Evolutionary conservation across 495 filamentous ascomycete genomes (phyloP), one percentile per base, ranked within the genome.

Genomic region (Cudoniella acicularis): DNA sequence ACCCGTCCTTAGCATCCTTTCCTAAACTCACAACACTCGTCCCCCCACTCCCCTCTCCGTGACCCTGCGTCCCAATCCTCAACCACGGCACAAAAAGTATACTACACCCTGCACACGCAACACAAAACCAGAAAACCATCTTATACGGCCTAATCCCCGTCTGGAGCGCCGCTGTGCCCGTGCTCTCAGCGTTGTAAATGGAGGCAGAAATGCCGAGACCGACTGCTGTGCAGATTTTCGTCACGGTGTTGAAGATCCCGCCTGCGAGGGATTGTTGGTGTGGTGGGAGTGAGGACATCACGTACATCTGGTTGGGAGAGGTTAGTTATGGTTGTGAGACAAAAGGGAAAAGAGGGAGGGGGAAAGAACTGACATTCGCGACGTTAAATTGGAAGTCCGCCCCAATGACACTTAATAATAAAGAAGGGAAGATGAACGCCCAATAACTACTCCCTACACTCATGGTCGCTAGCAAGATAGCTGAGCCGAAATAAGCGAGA

Each of bases 381-480:
- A 85, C 81, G 50, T 83, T 84, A 68, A 86, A 85, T 57, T 84
- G 79, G 11, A 81, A 75, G 66, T 86, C 82, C 11, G 79, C 80
- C 3, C 81, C 81, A n/a, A 79, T 75, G 13, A 83, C 80, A 47
- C 65, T 70, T 16, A 84, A 64, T 10, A 83, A 64, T 48, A 84
- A 74, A 13, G 77, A 71, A 1, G 81, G 80, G 61, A 86, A 83
- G 42, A 79, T 74, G 54, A 80, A 81, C 2, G 79, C 79, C 82
- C 82, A 86, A 66, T 84, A 86, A 1, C 68, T 68, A 3, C 64
- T 69, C 2, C 52, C 43, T 3, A 62, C 50, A 2, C 63, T 63
- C 53, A 77, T 74, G 17, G 68, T 69, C 3, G 69, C 61, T 13
- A 80, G 70, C 27, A 84, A 68, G 13, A 82, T 61, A 45, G 75